Base-by-base conservation (phyloP, 139 green algal genomes). In the Desmodesmus armatus region DNA sequence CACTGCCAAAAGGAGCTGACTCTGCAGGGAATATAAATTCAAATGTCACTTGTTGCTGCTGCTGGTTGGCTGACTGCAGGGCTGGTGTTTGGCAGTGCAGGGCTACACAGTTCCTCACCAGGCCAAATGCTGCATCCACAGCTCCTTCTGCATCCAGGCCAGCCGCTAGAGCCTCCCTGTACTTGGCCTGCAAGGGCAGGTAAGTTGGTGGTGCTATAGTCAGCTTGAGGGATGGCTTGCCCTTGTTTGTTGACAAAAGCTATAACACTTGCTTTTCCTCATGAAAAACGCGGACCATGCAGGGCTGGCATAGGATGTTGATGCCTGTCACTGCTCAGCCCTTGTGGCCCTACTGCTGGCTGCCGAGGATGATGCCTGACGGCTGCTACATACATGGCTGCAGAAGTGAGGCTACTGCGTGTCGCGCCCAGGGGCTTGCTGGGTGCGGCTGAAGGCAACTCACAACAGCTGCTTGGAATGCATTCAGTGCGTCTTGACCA, bases 381-480 rank as follows among this genome's bases (percentile, higher is more conserved):
- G 13, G 13, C 65, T 21, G 4, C 65, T 35, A 9, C 65, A 41
- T 41, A n/a, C 29, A 39, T 11, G 65, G 41, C 27, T 41, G 65
- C 65, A 39, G 65, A 55, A 21, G 47, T 21, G 47, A 13, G 9
- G 47, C 13, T 7, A 55, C 13, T 55, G 47, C 13, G 47, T 72
- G 63, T 40, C n/a, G 29, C 67, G n/a, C n/a, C n/a, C n/a, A n/a
- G n/a, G n/a, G n/a, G n/a, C n/a, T n/a, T n/a, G n/a, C n/a, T n/a
- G n/a, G n/a, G n/a, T n/a, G n/a, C n/a, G n/a, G n/a, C n/a, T n/a
- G n/a, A n/a, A n/a, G n/a, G n/a, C n/a, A n/a, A 83, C 78, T 84
- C 44, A 84, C 92, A 51, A 78, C 84, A 23, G 90, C 87, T 44
- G 88, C 79, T 44, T 90, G 44, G 37, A 88, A 92, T 13, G 85